phyloP scores from a whole-genome alignment of 257 asterid genomes.

The Petunia secreta region DNA sequence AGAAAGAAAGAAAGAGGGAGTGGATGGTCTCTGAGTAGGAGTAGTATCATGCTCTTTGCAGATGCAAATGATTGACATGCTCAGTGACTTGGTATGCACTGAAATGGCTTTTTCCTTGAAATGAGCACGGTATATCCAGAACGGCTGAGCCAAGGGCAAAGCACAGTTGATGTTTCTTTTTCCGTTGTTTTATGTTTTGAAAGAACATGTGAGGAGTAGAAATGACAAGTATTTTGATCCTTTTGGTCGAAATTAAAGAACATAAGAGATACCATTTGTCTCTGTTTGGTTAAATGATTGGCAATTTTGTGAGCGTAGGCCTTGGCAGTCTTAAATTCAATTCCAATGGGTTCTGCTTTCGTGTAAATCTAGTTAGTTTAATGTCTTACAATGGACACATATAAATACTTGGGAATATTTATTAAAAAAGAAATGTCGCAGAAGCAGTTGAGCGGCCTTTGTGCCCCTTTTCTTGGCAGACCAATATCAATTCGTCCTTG shows the following conservation, averaged over 20 bases:
- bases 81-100: slow-evolving; percentile 14
- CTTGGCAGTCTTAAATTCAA: background rate
- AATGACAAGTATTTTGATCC: slow-evolving; percentile 5
- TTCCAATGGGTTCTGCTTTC: background rate
- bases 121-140: background rate
- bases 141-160: background rate
- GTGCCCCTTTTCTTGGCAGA: background rate
- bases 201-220: background rate
- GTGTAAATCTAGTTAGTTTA: background rate
- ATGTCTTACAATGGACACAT: background rate
- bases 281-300: slow-evolving; percentile 3
- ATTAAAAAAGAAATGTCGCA: background rate
- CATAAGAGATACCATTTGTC: background rate
- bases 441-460: background rate
- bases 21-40: background rate
- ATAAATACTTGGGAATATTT: background rate
- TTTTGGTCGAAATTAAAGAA: background rate
- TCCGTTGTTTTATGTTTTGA: background rate
- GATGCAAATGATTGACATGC: slow-evolving; percentile 13
- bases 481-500: background rate
- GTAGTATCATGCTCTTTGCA: slow-evolving; percentile 2
- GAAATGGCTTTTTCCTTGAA: background rate
- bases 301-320: background rate
- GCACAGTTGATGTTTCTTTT: background rate
- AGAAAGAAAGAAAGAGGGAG: background rate